Conservation (phyloP, 768 basidiomycete species). For the Mycena maculata region DNA sequence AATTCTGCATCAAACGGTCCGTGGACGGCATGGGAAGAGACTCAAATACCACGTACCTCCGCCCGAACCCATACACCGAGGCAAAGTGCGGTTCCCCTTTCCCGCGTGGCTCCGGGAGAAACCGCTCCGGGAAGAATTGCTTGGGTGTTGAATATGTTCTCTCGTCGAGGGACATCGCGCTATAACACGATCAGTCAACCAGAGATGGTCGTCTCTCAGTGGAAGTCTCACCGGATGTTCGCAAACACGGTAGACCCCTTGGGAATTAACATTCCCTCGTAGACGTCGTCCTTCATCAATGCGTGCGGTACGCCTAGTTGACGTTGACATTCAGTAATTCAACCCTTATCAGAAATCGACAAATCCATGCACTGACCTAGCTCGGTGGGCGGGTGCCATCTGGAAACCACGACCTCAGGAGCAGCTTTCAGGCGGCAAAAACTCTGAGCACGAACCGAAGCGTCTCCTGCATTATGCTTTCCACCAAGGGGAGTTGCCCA, state of each 20-base stretch:
- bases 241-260: conserved; percentile 41
- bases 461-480: conserved; percentile 37
- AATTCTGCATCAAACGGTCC: conserved; percentile 30
- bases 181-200: not conserved
- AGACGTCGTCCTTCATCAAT: conserved; percentile 47
- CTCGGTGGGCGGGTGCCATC: conserved; percentile 19
- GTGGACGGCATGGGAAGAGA: conserved; percentile 7
- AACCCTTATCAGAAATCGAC: not conserved
- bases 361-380: conserved; percentile 1
- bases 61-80: conserved; percentile 39
- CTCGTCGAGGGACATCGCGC: conserved; percentile 42
- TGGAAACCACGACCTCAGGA: conserved; percentile 20
- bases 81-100: conserved; percentile 33
- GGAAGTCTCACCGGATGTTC: conserved; percentile 35
- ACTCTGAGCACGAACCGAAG: conserved; percentile 9
- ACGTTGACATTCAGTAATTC: not conserved
- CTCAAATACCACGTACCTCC: conserved; percentile 33
- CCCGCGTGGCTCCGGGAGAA: conserved; percentile 33
- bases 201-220: not conserved
- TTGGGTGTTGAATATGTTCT: conserved; percentile 36
- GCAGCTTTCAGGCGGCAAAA: conserved; percentile 12
- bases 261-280: conserved; percentile 51
- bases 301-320: conserved; percentile 43
- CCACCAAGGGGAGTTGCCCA: conserved; percentile 38
- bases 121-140: conserved; percentile 43